Evolutionary conservation across 371 early-diverging fungal species (phyloP).

Genomic region (Actinomucor elegans): DNA sequence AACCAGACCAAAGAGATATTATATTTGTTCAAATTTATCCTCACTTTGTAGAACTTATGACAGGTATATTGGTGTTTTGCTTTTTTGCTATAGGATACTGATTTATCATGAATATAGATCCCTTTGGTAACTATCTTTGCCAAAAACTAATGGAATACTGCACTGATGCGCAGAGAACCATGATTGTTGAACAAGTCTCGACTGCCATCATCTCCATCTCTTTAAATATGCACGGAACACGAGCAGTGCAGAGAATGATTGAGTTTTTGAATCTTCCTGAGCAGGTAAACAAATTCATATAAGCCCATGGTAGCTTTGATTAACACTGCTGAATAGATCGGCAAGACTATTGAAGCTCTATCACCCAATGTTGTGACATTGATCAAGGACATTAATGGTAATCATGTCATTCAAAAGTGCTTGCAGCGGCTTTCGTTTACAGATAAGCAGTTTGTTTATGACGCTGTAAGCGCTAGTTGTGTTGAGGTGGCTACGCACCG

Average conservation of each 20-base stretch:
- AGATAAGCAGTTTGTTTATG: slow-evolving; percentile 88
- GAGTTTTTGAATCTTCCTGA: slow-evolving; percentile 70
- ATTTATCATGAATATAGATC: slow-evolving; percentile 51
- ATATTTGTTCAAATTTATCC: slow-evolving; percentile 77
- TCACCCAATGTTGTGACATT: slow-evolving; percentile 78
- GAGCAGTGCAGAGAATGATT: slow-evolving; percentile 95
- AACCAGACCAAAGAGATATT: slow-evolving; percentile 55
- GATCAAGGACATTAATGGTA: slow-evolving; percentile 96
- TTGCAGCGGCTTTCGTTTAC: slow-evolving; percentile 71
- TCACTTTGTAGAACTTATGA: slow-evolving; percentile 84
- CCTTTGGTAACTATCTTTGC: slow-evolving; percentile 92
- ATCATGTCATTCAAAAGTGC: slow-evolving; percentile 98
- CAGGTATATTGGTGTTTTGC: slow-evolving; percentile 38
- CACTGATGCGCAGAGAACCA: slow-evolving; percentile 72
- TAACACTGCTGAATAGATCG: no score
- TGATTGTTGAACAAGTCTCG: slow-evolving; percentile 71
- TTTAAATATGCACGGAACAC: slow-evolving; percentile 96
- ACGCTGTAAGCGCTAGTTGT: slow-evolving; percentile 83
- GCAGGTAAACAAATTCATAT: slow-evolving; percentile 54
- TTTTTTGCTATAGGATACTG: not conserved
- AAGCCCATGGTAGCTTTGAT: no score
- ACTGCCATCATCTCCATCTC: slow-evolving; percentile 78
- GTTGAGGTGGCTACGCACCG: slow-evolving; percentile 90
- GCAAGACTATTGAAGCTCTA: slow-evolving; percentile 71
- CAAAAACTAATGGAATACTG: slow-evolving; percentile 86